A percentile compares a stretch with the other conserved stretches of the same genome.
Evolutionary conservation across 192 early-diverging fungal species (phyloP).

Genomic region (Obelidium mucronatum): DNA sequence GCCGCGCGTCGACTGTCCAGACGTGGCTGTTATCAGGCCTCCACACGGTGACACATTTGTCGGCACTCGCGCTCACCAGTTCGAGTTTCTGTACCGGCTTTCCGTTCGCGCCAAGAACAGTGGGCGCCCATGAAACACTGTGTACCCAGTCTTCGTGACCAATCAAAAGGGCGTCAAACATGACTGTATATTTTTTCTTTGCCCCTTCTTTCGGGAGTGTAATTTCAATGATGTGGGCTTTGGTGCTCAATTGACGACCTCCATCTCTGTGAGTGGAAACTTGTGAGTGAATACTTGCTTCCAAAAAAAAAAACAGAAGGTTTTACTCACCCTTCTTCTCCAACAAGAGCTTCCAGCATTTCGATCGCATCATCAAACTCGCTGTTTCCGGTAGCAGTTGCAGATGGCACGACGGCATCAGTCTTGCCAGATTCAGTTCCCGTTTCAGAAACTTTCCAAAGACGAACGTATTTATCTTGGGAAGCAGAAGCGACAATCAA

Average conservation of each 20-base stretch:
- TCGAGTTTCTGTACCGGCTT: background rate
- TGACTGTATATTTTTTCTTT: constrained; percentile 55
- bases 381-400: background rate
- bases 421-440: background rate
- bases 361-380: constrained; percentile 35
- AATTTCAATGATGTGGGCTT: constrained; percentile 79
- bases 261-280: constrained; percentile 37
- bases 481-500: constrained; percentile 87
- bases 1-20: constrained; percentile 84
- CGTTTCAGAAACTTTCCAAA: constrained; percentile 78
- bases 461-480: constrained; percentile 91
- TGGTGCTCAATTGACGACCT: constrained; percentile 78
- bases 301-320: constrained; percentile 4
- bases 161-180: constrained; percentile 91
- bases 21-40: constrained; percentile 77
- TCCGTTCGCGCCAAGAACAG: constrained; percentile 35
- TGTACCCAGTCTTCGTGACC: constrained; percentile 98
- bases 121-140: constrained; percentile 79
- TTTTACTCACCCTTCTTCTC: constrained; percentile 37
- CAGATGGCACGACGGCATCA: background rate
- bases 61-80: constrained; percentile 88
- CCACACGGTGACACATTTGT: constrained; percentile 95
- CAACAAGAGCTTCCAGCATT: constrained; percentile 49
- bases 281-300: too few relatives aligned
- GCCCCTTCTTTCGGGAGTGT: constrained; percentile 26